These are phyloP conservation scores for Pseudohalonectria lignicola DNA, from an alignment of 2,329 filamentous ascomycete species.

Conservation along the genomic window DNA sequence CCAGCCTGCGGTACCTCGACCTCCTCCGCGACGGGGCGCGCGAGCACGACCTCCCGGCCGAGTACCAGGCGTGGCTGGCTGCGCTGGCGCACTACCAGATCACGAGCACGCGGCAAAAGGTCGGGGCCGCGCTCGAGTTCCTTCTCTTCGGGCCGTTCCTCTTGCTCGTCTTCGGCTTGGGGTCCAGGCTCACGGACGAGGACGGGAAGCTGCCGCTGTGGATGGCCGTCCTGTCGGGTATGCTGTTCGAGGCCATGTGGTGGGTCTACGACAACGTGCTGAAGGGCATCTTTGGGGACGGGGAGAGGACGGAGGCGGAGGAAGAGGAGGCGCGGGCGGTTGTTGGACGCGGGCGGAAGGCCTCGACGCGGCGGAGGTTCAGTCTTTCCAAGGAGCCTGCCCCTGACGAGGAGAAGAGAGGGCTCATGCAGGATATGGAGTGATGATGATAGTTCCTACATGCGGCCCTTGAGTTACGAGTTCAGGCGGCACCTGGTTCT, in stretches of 20 bases:
- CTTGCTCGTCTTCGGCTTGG: slow-evolving; percentile 25
- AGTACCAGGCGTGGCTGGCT: slow-evolving; percentile 66
- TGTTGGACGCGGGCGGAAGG: slow-evolving; percentile 1
- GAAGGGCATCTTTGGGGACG: slow-evolving; percentile 68
- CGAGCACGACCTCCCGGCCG: slow-evolving; percentile 68
- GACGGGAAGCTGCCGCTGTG: slow-evolving; percentile 56
- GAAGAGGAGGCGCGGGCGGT: slow-evolving; percentile 4
- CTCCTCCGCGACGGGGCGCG: slow-evolving; percentile 67
- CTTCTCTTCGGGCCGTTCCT: slow-evolving; percentile 32
- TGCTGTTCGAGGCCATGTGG: slow-evolving; percentile 40
- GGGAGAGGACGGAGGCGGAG: slow-evolving; percentile 51
- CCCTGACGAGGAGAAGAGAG: slow-evolving; percentile 7
- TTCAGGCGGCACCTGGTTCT: too few relatives aligned
- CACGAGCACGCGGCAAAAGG: slow-evolving; percentile 53
- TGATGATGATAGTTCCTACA: not conserved
- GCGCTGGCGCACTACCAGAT: slow-evolving; percentile 58
- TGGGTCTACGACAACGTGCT: slow-evolving; percentile 30
- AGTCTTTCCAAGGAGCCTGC: not conserved
- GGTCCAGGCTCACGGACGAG: slow-evolving; percentile 23
- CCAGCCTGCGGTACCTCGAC: slow-evolving; percentile 73
- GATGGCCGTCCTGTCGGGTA: slow-evolving; percentile 41
- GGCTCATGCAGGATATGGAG: not conserved
- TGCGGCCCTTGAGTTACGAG: too few relatives aligned
- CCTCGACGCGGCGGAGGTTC: slow-evolving; percentile 2
- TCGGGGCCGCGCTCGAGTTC: slow-evolving; percentile 51